Conservation (phyloP, 1,139 yeast species). For the Saccharomyces hybrid region DNA sequence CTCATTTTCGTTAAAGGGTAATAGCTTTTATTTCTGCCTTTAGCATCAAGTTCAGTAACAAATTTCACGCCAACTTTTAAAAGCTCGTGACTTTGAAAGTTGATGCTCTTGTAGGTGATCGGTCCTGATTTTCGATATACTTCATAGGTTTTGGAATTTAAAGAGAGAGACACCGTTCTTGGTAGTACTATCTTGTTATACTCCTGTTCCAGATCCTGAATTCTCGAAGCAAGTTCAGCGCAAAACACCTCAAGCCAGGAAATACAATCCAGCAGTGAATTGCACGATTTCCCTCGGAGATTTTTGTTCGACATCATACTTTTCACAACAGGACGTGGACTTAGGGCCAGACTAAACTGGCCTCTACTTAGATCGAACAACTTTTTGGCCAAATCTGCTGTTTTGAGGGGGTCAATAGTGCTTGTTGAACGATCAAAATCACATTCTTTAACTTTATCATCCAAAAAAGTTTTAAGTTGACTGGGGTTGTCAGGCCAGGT, state of each 20-base stretch:
- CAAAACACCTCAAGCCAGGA: slow-evolving; percentile 81
- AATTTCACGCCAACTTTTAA: slow-evolving; percentile 37
- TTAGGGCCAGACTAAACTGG: slow-evolving; percentile 43
- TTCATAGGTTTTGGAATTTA: slow-evolving; percentile 32
- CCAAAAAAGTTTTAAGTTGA: slow-evolving; percentile 31
- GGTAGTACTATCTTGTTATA: slow-evolving; percentile 41
- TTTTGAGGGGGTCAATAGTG: slow-evolving; percentile 30
- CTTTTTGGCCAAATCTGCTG: slow-evolving; percentile 38
- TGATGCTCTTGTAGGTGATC: slow-evolving; percentile 13
- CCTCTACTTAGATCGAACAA: slow-evolving; percentile 65
- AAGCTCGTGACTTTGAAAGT: slow-evolving; percentile 28
- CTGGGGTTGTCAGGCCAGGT: slow-evolving; percentile 30
- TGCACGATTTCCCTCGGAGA: slow-evolving; percentile 51
- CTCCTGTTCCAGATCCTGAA: slow-evolving; percentile 73
- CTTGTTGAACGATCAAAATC: slow-evolving; percentile 9
- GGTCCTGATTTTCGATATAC: slow-evolving; percentile 25
- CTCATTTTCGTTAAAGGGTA: slow-evolving; percentile 48
- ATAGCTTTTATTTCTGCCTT: slow-evolving; percentile 27
- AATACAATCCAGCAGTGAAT: slow-evolving; percentile 47
- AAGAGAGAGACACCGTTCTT: slow-evolving; percentile 41
- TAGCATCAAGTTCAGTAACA: slow-evolving; percentile 36
- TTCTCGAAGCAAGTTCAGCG: slow-evolving; percentile 67
- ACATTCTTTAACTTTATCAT: slow-evolving; percentile 21
- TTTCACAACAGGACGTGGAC: slow-evolving; percentile 55
- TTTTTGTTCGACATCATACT: slow-evolving; percentile 88